Evolutionary conservation across 2,329 filamentous ascomycete species (phyloP), one percentile per base, ranked within the genome.

Genomic region (Dothideomycetes sp.): DNA sequence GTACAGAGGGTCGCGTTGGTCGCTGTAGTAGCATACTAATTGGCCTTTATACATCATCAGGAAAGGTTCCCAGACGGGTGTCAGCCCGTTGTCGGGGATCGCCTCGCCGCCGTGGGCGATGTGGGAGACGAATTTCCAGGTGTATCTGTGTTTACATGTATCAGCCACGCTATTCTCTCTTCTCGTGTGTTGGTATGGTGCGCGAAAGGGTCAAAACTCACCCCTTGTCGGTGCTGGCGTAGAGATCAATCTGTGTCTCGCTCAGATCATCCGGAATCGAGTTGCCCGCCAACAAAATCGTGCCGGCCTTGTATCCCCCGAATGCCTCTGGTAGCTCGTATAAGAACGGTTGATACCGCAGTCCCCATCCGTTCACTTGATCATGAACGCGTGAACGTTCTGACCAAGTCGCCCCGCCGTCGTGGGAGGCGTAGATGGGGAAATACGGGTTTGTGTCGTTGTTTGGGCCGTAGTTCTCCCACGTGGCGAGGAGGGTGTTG

Each of bases 31-130:
- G 49, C 70, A 64, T 27, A 84, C 69, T 14, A 84, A 60, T 37
- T 73, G 64, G 38, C 72, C 66, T 41, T 80, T 60, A 54, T 77
- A 69, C 33, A 69, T 63, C 54, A 70, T 68, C 31, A 84, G 58
- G 55, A 80, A 83, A 0, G 81, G 81, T 55, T 85, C 81, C 81
- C 81, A 85, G 15, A 85, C 75, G 0, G 79, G 77, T 0, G 77
- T 80, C 29, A 76, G 55, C 1, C 76, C 79, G 50, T 84, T 81
- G 51, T 74, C 69, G 3, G 79, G 72, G 0, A 63, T 50, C 2
- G 79, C 77, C 34, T 67, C 66, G n/a, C 77, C 77, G 24, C 80
- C 81, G 2, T 64, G 60, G 1, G 79, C 79, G 33, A 84, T 72
- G 47, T 76, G 70, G 43, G 73, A 78, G 38, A 83, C 70, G 47